Evolutionary conservation across 352 stramenopile species (phyloP).

Genomic region (Aphanomyces stellatus): DNA sequence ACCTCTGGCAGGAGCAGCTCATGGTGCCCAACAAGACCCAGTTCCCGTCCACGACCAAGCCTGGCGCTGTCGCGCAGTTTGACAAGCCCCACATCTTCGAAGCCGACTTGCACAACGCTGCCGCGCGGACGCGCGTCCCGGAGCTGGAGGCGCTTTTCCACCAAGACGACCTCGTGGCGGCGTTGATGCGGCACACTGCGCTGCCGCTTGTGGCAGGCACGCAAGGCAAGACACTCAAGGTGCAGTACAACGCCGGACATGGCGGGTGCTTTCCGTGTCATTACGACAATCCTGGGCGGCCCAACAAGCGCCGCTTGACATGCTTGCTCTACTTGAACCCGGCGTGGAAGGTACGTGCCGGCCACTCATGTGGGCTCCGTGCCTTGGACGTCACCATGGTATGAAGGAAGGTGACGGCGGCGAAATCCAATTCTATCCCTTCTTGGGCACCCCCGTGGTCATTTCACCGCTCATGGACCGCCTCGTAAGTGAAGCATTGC

Average conservation of each 20-base stretch:
- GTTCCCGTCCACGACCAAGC: slow-evolving; percentile 48
- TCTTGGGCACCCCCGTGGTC: slow-evolving; percentile 42
- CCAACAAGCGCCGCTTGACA: slow-evolving; percentile 71
- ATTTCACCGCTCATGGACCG: slow-evolving; percentile 66
- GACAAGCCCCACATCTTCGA: slow-evolving; percentile 82
- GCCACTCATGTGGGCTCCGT: background rate
- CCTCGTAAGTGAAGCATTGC: slow-evolving; percentile 26
- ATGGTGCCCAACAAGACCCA: slow-evolving; percentile 79
- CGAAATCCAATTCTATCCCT: slow-evolving; percentile 69
- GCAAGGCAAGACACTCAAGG: slow-evolving; percentile 53
- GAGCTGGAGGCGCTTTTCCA: slow-evolving; percentile 59
- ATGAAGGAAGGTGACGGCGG: slow-evolving; percentile 39
- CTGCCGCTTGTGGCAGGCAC: slow-evolving; percentile 38
- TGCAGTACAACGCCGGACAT: slow-evolving; percentile 65
- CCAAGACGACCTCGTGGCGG: slow-evolving; percentile 42
- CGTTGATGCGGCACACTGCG: slow-evolving; percentile 31
- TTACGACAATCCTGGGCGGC: slow-evolving; percentile 71
- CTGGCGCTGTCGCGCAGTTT: slow-evolving; percentile 37
- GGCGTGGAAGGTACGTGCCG: slow-evolving; percentile 30
- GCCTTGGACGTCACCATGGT: background rate
- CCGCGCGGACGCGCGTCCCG: slow-evolving; percentile 39
- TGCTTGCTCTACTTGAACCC: slow-evolving; percentile 78
- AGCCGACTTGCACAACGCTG: slow-evolving; percentile 63
- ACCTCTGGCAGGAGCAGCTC: slow-evolving; percentile 36
- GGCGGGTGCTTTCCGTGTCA: slow-evolving; percentile 75